Evolutionary conservation across 1,284 basidiomycete species (phyloP).

Genomic region (Pascua sp.): DNA sequence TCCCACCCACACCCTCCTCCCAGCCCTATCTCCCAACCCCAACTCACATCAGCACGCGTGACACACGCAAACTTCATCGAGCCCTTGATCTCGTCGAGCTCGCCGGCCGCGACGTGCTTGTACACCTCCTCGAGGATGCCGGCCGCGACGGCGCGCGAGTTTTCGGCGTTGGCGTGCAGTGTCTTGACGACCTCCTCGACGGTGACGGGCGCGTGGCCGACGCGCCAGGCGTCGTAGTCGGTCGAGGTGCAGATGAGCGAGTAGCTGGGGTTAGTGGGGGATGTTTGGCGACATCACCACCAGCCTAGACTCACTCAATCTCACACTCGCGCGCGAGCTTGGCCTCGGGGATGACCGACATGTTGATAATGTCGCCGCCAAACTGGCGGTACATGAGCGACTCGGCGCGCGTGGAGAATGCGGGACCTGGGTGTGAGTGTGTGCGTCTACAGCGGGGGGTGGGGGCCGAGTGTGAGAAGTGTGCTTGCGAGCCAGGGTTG

Average conservation of each 20-base stretch:
- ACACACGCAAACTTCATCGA: conserved; percentile 81
- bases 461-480: neutral
- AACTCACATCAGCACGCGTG: conserved; percentile 58
- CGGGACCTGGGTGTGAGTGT: conserved; percentile 45
- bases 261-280: conserved; percentile 59
- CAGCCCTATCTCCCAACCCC: neutral
- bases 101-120: conserved; percentile 55
- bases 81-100: conserved; percentile 66
- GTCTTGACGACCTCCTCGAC: conserved; percentile 80
- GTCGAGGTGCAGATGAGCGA: conserved; percentile 85
- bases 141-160: conserved; percentile 65
- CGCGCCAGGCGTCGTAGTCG: conserved; percentile 87
- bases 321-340: conserved; percentile 95
- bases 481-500: conserved; percentile 31
- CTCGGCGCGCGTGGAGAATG: conserved; percentile 80
- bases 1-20: neutral
- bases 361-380: conserved; percentile 91
- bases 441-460: too few relatives aligned
- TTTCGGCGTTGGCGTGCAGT: conserved; percentile 76
- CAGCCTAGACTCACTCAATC: conserved; percentile 61
- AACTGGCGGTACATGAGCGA: conserved; percentile 88
- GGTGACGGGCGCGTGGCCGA: conserved; percentile 74
- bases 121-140: conserved; percentile 76
- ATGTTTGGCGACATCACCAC: too few relatives aligned
- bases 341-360: conserved; percentile 93